These are phyloP conservation scores for Alternaria triticina DNA, from an alignment of 2,329 filamentous ascomycete genomes.

Conservation along the genomic window DNA sequence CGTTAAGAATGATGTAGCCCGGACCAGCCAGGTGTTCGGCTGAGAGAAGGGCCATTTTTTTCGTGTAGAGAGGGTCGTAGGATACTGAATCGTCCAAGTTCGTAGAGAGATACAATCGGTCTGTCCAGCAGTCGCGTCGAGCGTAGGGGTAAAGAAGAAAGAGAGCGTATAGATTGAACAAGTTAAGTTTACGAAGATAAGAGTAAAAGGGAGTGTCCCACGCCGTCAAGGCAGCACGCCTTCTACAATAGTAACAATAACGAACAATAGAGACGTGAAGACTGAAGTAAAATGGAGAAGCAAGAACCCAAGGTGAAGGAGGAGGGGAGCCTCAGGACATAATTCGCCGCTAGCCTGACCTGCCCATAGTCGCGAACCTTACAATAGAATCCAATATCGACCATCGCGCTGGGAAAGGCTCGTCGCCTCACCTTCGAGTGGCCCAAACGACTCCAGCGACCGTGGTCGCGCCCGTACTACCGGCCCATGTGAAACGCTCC, in stretches of 20 bases:
- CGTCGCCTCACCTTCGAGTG: conserved; percentile 38
- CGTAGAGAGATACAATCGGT: conserved; percentile 12
- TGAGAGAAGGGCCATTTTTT: conserved; percentile 51
- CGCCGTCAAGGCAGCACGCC: conserved; percentile 44
- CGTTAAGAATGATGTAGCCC: conserved; percentile 61
- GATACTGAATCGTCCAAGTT: conserved; percentile 12
- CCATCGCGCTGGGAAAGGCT: conserved; percentile 35
- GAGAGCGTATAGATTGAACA: conserved; percentile 19
- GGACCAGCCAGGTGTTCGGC: conserved; percentile 58
- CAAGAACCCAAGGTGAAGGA: conserved; percentile 24
- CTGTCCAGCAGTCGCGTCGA: conserved; percentile 47
- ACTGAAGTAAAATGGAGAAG: conserved; percentile 20
- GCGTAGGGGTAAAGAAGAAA: conserved; percentile 18
- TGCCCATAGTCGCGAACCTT: conserved; percentile 35
- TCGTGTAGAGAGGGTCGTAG: conserved; percentile 12
- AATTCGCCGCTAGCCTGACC: conserved; percentile 24
- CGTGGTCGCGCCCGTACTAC: conserved; percentile 24
- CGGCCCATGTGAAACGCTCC: conserved; percentile 35
- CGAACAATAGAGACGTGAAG: conserved; percentile 39
- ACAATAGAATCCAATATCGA: conserved; percentile 36
- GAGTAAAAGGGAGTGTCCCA: conserved; percentile 26
- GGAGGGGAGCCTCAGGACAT: conserved; percentile 24
- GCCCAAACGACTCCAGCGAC: conserved; percentile 38
- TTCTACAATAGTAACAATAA: conserved; percentile 48
- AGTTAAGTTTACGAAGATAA: conserved; percentile 16